These are phyloP conservation scores for Staphylotrichum longicolle DNA, from an alignment of 495 filamentous ascomycete genomes.

Conservation along the genomic window DNA sequence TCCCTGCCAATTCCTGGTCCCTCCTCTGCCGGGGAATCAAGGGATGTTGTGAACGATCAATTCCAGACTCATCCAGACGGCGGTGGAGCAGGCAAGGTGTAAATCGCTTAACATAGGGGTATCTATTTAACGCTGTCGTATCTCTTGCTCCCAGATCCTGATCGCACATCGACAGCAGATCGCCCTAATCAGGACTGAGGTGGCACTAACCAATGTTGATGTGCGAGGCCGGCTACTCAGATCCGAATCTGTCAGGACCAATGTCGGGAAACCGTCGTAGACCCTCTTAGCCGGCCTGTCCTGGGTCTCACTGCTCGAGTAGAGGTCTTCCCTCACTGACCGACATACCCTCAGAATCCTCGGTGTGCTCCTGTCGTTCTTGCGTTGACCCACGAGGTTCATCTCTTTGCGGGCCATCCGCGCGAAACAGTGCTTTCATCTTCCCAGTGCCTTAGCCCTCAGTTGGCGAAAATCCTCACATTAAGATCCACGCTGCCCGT, in stretches of 20 bases:
- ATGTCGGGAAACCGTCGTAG: neutral
- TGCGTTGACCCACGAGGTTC: neutral
- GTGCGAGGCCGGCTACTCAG: neutral
- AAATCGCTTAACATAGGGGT: conserved; percentile 37
- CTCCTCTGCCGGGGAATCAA: no score
- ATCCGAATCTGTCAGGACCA: neutral
- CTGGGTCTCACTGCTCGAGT: no score
- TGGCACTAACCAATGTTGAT: neutral
- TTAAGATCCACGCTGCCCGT: conserved; percentile 63
- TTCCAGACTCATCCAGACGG: no score
- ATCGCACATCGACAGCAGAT: neutral
- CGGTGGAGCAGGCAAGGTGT: conserved; percentile 15
- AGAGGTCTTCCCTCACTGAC: neutral
- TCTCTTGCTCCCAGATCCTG: conserved; percentile 26
- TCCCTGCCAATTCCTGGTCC: no score
- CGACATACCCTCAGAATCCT: neutral
- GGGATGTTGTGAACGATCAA: no score
- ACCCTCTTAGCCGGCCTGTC: neutral
- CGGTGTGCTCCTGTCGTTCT: no score
- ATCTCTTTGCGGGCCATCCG: neutral
- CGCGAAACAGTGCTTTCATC: neutral
- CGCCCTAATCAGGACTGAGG: neutral
- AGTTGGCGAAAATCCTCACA: conserved; percentile 60
- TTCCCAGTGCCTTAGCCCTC: conserved; percentile 5
- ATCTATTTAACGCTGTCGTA: conserved; percentile 38